These are phyloP conservation scores for Cladosporium cucumerinum DNA, from an alignment of 2,329 filamentous ascomycete species.

Conservation along the genomic window DNA sequence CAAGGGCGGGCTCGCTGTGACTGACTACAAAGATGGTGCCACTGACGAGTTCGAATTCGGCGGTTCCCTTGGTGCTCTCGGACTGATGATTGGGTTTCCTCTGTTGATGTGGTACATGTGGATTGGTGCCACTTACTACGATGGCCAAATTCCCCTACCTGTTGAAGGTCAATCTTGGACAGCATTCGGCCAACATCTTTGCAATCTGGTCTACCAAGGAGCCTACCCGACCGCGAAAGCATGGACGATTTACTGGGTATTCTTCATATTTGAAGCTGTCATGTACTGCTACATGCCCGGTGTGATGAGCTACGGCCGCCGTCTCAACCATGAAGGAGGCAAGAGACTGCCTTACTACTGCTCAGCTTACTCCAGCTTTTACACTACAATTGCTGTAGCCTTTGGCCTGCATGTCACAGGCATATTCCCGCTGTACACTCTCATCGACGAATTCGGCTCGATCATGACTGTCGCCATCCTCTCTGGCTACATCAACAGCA, in stretches of 20 bases:
- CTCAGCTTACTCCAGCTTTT: conserved; percentile 83
- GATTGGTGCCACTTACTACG: conserved; percentile 90
- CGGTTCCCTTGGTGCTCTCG: conserved; percentile 69
- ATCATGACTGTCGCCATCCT: conserved; percentile 90
- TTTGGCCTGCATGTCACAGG: conserved; percentile 75
- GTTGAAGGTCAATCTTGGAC: conserved; percentile 46
- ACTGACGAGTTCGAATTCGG: conserved; percentile 72
- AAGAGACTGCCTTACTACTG: conserved; percentile 93
- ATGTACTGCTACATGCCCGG: conserved; percentile 86
- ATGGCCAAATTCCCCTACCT: conserved; percentile 69
- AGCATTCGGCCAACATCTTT: conserved; percentile 71
- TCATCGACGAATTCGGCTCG: conserved; percentile 93
- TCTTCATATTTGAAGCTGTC: conserved; percentile 78
- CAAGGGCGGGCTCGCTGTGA: conserved; percentile 21
- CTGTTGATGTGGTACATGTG: conserved; percentile 99
- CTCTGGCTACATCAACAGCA: conserved; percentile 78
- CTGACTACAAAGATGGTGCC: conserved; percentile 35
- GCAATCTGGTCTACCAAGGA: conserved; percentile 70
- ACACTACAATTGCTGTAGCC: conserved; percentile 72
- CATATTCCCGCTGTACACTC: conserved; percentile 81
- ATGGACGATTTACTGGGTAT: conserved; percentile 93
- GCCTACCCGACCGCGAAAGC: conserved; percentile 79
- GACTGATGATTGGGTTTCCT: conserved; percentile 93
- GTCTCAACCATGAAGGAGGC: conserved; percentile 74
- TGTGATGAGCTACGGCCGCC: conserved; percentile 82